Evolutionary conservation across 2,329 filamentous ascomycete species (phyloP).

Genomic region (Trichoderma sp.): DNA sequence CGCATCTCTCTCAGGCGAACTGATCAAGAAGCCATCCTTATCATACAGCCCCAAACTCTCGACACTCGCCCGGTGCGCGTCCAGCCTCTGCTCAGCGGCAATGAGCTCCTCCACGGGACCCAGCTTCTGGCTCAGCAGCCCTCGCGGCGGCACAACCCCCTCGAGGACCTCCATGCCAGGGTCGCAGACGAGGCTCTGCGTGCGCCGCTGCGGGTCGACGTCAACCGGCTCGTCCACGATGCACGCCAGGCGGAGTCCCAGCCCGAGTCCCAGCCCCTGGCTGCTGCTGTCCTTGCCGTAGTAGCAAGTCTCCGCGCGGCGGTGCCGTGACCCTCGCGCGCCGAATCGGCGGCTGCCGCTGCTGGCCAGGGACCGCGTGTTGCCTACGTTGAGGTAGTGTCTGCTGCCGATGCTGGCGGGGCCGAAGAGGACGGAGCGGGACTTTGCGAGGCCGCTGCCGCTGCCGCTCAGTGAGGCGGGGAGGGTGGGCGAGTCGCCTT

Average conservation of each 20-base stretch:
- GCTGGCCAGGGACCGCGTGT: slow-evolving; percentile 31
- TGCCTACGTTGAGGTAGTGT: slow-evolving; percentile 51
- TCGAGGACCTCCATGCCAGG: slow-evolving; percentile 9
- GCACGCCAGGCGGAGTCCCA: slow-evolving; percentile 29
- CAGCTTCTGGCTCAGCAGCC: slow-evolving; percentile 32
- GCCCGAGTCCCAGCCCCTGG: slow-evolving; percentile 28
- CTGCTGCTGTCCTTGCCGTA: slow-evolving; percentile 38
- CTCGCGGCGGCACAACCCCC: not conserved
- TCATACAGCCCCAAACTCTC: slow-evolving; percentile 51
- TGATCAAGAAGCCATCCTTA: slow-evolving; percentile 49
- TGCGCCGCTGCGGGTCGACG: slow-evolving; percentile 26
- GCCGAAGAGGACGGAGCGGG: slow-evolving; percentile 11
- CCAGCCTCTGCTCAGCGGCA: slow-evolving; percentile 33
- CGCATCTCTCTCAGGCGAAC: slow-evolving; percentile 44
- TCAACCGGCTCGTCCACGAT: slow-evolving; percentile 27
- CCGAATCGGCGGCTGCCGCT: slow-evolving; percentile 30
- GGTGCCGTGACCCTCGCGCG: slow-evolving; percentile 16
- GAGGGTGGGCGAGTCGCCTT: slow-evolving; percentile 45
- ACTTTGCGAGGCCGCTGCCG: not conserved
- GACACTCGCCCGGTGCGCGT: slow-evolving; percentile 36
- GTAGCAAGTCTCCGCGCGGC: slow-evolving; percentile 29
- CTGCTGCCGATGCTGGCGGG: slow-evolving; percentile 44
- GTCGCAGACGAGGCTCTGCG: slow-evolving; percentile 32
- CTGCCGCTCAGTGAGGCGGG: slow-evolving; percentile 32
- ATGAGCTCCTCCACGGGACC: slow-evolving; percentile 37